Base-by-base conservation (phyloP, 208 protist genomes). In the Leishmania tropica region DNA sequence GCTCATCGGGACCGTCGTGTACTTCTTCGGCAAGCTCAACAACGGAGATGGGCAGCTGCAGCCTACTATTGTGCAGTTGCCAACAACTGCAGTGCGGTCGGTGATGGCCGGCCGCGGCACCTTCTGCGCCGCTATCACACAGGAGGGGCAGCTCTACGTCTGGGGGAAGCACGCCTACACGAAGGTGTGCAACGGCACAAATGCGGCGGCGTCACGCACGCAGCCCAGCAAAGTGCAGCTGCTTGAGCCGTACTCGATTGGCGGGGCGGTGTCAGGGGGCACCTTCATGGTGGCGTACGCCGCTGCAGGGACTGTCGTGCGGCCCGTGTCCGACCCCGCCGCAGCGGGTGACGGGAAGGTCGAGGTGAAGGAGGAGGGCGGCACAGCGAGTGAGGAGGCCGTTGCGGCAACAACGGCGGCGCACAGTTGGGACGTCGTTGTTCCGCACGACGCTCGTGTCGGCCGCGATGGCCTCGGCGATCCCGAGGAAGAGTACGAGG, bases 11-110 rank as follows among this genome's bases (percentile, higher is more conserved):
- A 88, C 92, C 28, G 80, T 94, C 21, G 84, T 97, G 72, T 97
- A 97, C 81, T 91, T 92, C 77, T 97, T 95, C 83, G 94, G 94
- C 31, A 86, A 88, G 65, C 84, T 91, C 42, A 90, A 78, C 81
- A 91, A 90, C 77, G 79, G 76, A 15, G 92, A 95, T 68, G 89
- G 88, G 0, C 90, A 94, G 84, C 82, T 91, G 73, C 80, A 67
- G 54, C 92, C 94, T 42, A 84, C 73, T 28, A 81, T 95, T 53
- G 70, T 95, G 31, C 83, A 85, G 60, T 40, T 94, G 19, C 84
- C 88, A 40, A 85, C 81, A 7, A 79, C 84, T 24, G 70, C 48
- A 17, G 70, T 95, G 42, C 80, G 73, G 24, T 73, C 76, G 8
- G 85, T 96, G 15, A 42, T 90, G 17, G 87, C 89, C 6, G 92